Evolutionary conservation across 2,329 filamentous ascomycete genomes (phyloP), one percentile per base, ranked within the genome.

Genomic region (Fusarium nurragi): DNA sequence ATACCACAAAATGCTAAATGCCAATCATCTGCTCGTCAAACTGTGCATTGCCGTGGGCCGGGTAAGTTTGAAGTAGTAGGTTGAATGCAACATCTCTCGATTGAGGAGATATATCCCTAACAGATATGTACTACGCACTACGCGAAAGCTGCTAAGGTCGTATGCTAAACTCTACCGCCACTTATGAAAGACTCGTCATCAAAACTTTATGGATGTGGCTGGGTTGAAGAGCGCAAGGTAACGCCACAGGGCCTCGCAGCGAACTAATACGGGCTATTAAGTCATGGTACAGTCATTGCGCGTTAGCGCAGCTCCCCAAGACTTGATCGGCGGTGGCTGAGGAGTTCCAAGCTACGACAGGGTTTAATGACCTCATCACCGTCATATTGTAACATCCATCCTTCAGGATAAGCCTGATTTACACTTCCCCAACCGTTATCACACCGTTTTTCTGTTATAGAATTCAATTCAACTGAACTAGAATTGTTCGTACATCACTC

Each of bases 271-370:
- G n/a, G 28, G 21, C n/a, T 25, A 53, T 60, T 60, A 50, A 51
- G 61, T 65, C 61, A 65, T 65, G 61, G 2, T 10, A 14, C 4
- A 57, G 46, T 65, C 61, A 65, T 65, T 39, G 56, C 56, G 61
- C 61, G 61, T 65, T 65, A 65, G 61, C 62, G 60, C 19, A 36
- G 38, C 21, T 64, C 34, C 34, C 28, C 47, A 40, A 40, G 44
- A 41, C 19, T 16, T 57, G 61, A 64, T 64, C 57, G 43, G 41
- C 45, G 14, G 61, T 60, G 61, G 49, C 48, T 61, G 49, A 44
- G 13, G 19, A 14, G 18, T 62, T 61, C 57, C 58, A 62, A 49
- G 57, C 30, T 61, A 37, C 39, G 40, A 56, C 57, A 30, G 22
- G 34, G 36, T 43, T 46, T 18, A 41, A 64, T 65, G 61, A 65